These are phyloP conservation scores for Blastobotrys muscicola DNA, from an alignment of 805 yeast species.

Conservation along the genomic window DNA sequence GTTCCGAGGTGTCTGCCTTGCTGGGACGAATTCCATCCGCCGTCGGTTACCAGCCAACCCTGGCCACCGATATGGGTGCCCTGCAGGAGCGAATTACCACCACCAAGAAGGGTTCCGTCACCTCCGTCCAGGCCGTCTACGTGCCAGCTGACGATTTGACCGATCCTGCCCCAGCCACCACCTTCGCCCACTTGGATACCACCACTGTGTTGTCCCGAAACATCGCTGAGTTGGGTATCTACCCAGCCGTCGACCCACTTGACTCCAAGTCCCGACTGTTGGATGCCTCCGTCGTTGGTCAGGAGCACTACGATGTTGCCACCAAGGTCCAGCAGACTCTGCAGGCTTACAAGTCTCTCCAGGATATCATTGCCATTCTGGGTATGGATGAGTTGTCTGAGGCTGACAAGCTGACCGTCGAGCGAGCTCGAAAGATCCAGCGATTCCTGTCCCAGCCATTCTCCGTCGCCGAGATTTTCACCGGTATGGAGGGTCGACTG, in stretches of 20 bases:
- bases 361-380: slow-evolving; percentile 99
- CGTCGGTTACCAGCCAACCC: slow-evolving; percentile 99
- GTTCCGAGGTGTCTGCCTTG: slow-evolving; percentile 99
- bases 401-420: slow-evolving; percentile 97
- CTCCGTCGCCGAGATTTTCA: slow-evolving; percentile 99
- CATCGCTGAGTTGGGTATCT: slow-evolving; percentile 99
- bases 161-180: slow-evolving; percentile 99
- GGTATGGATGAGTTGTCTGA: slow-evolving; percentile 99
- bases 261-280: slow-evolving; percentile 98
- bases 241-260: slow-evolving; percentile 99
- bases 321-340: slow-evolving; percentile 93
- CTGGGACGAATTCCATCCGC: slow-evolving; percentile 99
- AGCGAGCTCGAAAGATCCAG: slow-evolving; percentile 99
- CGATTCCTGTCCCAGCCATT: slow-evolving; percentile 99
- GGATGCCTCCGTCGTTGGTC: slow-evolving; percentile 95
- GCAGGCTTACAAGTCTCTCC: slow-evolving; percentile 99
- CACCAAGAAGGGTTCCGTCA: slow-evolving; percentile 99
- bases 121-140: slow-evolving; percentile 99
- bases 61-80: slow-evolving; percentile 99
- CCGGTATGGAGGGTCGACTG: slow-evolving; percentile 97
- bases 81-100: slow-evolving; percentile 99
- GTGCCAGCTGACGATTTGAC: slow-evolving; percentile 99
- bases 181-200: slow-evolving; percentile 99
- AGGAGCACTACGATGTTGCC: slow-evolving; percentile 97
- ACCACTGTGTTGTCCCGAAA: slow-evolving; percentile 99